These are phyloP conservation scores for Polygonum maritimum DNA, from an alignment of 148 eudicot genomes.

Conservation along the genomic window DNA sequence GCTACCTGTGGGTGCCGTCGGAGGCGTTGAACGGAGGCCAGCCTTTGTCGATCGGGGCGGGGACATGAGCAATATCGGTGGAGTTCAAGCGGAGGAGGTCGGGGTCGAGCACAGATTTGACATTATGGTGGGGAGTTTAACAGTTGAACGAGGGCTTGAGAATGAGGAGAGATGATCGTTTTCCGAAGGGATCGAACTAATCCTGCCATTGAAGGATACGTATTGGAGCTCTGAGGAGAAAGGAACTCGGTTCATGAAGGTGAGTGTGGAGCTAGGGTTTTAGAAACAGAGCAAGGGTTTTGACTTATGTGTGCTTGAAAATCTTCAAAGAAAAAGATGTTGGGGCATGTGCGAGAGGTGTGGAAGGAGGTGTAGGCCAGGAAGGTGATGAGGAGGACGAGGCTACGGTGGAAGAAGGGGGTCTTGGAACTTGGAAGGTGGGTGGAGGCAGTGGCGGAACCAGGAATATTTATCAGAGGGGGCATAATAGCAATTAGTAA, in stretches of 20 bases:
- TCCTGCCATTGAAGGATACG: conserved; percentile 34
- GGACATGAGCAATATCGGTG: conserved; percentile 19
- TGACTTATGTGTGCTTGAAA: too few species aligned
- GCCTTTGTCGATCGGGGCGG: conserved; percentile 27
- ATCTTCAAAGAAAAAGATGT: conserved; percentile 21
- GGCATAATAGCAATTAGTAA: too few species aligned
- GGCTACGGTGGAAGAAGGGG: conserved; percentile 41
- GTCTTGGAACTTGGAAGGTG: conserved; percentile 25
- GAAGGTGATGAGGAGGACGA: conserved; percentile 67
- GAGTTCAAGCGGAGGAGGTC: conserved; percentile 16
- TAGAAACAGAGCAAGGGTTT: conserved; percentile 3
- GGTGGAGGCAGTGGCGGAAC: conserved; percentile 22
- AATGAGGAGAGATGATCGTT: conserved; percentile 20
- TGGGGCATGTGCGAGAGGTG: conserved; percentile 90
- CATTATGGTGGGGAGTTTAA: conserved; percentile 19
- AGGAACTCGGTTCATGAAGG: background rate
- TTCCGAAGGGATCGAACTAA: conserved; percentile 30
- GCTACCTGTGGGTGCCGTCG: conserved; percentile 69
- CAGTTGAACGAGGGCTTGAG: conserved; percentile 1
- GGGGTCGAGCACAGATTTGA: conserved; percentile 72
- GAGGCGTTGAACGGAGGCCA: conserved; percentile 86
- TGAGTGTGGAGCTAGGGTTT: conserved; percentile 1
- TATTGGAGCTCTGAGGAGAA: background rate
- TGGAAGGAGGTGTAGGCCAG: conserved; percentile 77
- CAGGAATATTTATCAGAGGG: too few species aligned